Percentiles rank a stretch among this genome's conserved stretches.
These are phyloP conservation scores for Pyrus bretschneideri DNA, from an alignment of 306 rosid genomes.

Conservation along the genomic window DNA sequence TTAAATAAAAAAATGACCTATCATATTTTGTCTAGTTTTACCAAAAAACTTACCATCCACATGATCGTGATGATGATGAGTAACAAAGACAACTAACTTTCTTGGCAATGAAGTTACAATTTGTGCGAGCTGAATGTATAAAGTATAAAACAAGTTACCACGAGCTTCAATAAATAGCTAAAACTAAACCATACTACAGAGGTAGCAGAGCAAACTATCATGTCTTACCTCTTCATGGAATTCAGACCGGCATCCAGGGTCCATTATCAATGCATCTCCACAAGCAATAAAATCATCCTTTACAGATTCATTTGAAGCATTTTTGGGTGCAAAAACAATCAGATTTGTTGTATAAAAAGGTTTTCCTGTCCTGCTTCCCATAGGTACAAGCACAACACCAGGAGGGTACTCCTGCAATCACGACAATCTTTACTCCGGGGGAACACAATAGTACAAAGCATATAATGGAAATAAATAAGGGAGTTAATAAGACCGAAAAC, in stretches of 20 bases:
- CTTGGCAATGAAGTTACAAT: slow-evolving; percentile 66
- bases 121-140: slow-evolving; percentile 56
- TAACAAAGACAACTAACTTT: slow-evolving; percentile 70
- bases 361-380: slow-evolving; percentile 64
- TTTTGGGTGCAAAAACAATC: slow-evolving; percentile 64
- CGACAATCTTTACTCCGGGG: not conserved
- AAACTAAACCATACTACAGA: not conserved
- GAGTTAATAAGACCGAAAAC: not conserved
- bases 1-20: not conserved
- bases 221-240: slow-evolving; percentile 63
- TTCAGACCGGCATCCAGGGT: slow-evolving; percentile 74
- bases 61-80: slow-evolving; percentile 84
- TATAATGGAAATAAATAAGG: not conserved
- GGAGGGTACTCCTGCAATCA: slow-evolving; percentile 74
- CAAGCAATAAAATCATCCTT: slow-evolving; percentile 35
- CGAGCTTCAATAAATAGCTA: not conserved
- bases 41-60: slow-evolving; percentile 63
- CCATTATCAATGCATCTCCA: slow-evolving; percentile 88
- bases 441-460: not conserved
- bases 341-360: slow-evolving; percentile 78
- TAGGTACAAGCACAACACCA: slow-evolving; percentile 61
- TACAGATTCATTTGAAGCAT: slow-evolving; percentile 24
- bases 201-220: not conserved
- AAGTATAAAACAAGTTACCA: not conserved
- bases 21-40: not conserved